phyloP scores from a whole-genome alignment of 805 yeast species.

The Ogataea corticis region DNA sequence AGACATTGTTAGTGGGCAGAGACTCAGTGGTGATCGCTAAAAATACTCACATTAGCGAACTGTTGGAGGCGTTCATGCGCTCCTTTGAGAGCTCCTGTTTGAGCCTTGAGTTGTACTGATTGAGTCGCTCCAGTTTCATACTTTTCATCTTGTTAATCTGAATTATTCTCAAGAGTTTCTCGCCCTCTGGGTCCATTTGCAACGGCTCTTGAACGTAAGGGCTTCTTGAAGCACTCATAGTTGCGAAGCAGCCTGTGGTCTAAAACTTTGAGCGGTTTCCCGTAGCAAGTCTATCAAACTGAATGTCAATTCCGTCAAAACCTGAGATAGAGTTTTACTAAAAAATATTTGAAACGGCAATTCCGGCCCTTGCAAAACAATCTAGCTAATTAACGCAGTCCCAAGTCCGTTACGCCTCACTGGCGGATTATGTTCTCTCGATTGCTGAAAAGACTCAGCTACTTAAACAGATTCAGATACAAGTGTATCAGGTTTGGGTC shows the following conservation, averaged over 20 bases:
- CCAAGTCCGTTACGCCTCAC: too few relatives aligned
- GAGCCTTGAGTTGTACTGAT: conserved; percentile 55
- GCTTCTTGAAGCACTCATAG: conserved; percentile 8
- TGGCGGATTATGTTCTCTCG: too few relatives aligned
- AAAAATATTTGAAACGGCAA: not conserved
- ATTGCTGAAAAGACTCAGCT: too few relatives aligned
- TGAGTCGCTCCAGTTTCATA: conserved; percentile 60
- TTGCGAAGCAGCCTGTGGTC: too few relatives aligned
- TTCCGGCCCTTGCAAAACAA: too few relatives aligned
- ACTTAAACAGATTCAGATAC: not conserved
- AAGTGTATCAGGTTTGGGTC: conserved; percentile 17
- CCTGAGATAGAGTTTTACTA: not conserved
- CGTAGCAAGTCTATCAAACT: too few relatives aligned
- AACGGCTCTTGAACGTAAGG: not conserved
- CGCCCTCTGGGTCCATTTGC: conserved; percentile 23
- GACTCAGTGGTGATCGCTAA: not conserved
- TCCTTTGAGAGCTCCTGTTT: conserved; percentile 53
- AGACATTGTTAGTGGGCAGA: not conserved
- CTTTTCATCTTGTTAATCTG: conserved; percentile 45
- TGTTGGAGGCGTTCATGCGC: conserved; percentile 64
- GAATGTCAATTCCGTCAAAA: not conserved
- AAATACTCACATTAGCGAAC: conserved; percentile 40
- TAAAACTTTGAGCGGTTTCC: too few relatives aligned
- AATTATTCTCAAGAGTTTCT: conserved; percentile 27
- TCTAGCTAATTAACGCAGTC: not conserved